Evolutionary conservation across 768 basidiomycete genomes (phyloP), one percentile per base, ranked within the genome.

Genomic region (Cyathus striatus): DNA sequence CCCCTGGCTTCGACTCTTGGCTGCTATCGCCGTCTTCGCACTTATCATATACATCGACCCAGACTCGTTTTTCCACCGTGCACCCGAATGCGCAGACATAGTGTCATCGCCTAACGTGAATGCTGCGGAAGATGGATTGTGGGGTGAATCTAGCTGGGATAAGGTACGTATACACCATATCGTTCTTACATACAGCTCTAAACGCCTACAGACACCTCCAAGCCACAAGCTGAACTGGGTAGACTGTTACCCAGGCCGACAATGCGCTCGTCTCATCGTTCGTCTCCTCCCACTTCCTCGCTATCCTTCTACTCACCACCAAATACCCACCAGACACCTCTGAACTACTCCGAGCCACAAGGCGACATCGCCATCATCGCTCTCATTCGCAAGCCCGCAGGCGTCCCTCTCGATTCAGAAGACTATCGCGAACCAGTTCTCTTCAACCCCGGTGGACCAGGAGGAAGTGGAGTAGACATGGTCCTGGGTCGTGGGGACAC

Each of bases 401-500:
- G 58, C 2, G 43, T 69, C 1, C 49, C 57, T 1, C 32, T 39
- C 1, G 45, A 36, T 13, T 60, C 61, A 0, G 45, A 53, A 3
- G 48, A 56, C 5, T 75, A 73, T 45, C 64, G 63, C 18, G 74
- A 73, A 0, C 72, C 72, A 1, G 56, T 75, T 12, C 51, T 75
- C 3, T 58, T 71, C 47, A 75, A 74, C 41, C 73, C 72, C 1
- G 70, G 73, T n/a, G 73, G 75, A 1, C 74, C 73, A 1, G 74
- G 73, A 3, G 68, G 65, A 2, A 68, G 69, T 45, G 72, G 74
- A 2, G 63, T 73, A 5, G 52, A 56, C 3, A 17, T 62, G 0
- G 47, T 67, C 17, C 22, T 51, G 3, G 14, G 12, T 3, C 2
- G 27, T 0, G 72, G 64, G 1, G 43, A 51, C 6, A 23, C 41